phyloP scores from a whole-genome alignment of 805 yeast genomes.

The Sungouiella thailandica region DNA sequence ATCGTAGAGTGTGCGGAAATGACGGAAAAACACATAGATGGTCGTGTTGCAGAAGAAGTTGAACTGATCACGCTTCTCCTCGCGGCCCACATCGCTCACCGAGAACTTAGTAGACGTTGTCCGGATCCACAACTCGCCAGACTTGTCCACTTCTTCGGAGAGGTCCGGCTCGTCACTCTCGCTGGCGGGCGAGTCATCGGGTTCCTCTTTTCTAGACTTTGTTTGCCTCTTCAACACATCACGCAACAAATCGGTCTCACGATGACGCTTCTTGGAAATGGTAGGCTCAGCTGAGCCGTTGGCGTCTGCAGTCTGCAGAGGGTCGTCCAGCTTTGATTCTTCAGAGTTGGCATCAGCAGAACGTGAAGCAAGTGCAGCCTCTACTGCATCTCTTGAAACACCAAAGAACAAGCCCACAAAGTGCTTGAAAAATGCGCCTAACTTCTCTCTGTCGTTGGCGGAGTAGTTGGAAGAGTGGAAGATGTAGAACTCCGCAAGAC shows the following conservation, averaged over 20 bases:
- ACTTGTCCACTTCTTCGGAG: constrained; percentile 27
- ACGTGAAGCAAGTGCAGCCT: constrained; percentile 29
- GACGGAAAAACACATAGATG: constrained; percentile 84
- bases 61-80: constrained; percentile 48
- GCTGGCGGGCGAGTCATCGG: constrained; percentile 25
- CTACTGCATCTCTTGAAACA: constrained; percentile 45
- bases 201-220: constrained; percentile 31
- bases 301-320: background rate
- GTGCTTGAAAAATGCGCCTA: constrained; percentile 63
- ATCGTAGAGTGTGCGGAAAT: constrained; percentile 73
- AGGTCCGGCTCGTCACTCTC: constrained; percentile 32
- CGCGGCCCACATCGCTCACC: constrained; percentile 19
- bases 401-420: constrained; percentile 73
- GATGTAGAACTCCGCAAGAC: constrained; percentile 62
- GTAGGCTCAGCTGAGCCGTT: constrained; percentile 6
- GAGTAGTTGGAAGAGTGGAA: constrained; percentile 71
- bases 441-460: constrained; percentile 70
- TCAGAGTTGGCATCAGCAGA: constrained; percentile 11
- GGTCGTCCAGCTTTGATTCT: constrained; percentile 3
- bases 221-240: constrained; percentile 58
- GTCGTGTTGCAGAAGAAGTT: constrained; percentile 87
- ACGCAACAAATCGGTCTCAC: constrained; percentile 52
- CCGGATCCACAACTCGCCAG: constrained; percentile 41
- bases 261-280: constrained; percentile 41
- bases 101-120: constrained; percentile 28